Conservation (phyloP, 208 protist species). For the Acanthamoeba royreba region DNA sequence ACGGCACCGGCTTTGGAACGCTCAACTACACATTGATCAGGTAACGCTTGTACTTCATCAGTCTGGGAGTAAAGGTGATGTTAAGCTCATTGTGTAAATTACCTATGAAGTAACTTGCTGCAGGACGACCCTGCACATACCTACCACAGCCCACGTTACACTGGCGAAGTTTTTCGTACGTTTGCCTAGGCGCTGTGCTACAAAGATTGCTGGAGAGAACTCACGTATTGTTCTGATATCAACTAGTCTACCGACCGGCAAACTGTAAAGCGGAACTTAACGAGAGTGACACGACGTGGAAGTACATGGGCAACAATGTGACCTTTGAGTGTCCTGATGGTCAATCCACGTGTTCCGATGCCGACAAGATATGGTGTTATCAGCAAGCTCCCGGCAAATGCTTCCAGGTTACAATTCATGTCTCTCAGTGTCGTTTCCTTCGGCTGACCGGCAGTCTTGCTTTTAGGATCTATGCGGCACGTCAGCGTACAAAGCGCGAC, state of each 20-base stretch:
- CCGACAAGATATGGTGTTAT: background rate
- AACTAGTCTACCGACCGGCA: background rate
- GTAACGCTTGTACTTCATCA: background rate
- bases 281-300: background rate
- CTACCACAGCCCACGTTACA: background rate
- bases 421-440: background rate
- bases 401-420: background rate
- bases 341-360: background rate
- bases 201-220: background rate
- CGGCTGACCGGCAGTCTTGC: background rate
- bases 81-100: background rate
- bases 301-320: background rate
- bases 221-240: background rate
- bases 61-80: background rate
- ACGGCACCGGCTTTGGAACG: background rate
- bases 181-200: background rate
- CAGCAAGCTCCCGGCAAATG: background rate
- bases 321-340: background rate
- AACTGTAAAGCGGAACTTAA: background rate
- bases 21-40: background rate
- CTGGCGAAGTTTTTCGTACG: background rate
- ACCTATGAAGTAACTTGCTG: background rate
- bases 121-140: background rate
- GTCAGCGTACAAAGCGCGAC: background rate
- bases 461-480: background rate